Conservation (phyloP, 805 yeast genomes). For the Ogataea angusta region DNA sequence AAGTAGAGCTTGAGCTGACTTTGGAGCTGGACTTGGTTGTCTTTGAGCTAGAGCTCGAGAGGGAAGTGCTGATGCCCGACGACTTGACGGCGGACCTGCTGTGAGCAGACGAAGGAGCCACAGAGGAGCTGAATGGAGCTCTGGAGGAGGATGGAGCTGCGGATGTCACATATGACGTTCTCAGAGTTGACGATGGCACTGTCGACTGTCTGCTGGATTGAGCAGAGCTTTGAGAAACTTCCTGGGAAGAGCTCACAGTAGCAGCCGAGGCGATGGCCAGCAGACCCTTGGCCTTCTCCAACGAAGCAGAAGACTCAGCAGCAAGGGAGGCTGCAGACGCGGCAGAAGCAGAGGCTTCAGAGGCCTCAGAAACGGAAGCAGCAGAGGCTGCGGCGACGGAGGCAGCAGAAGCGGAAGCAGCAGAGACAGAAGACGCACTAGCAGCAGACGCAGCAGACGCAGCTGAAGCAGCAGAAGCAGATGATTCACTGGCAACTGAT, state of each 20-base stretch:
- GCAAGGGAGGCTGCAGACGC: constrained; percentile 22
- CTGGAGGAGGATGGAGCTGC: constrained; percentile 12
- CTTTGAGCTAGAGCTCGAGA: constrained; percentile 1
- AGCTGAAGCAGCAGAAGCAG: constrained; percentile 17
- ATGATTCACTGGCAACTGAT: constrained; percentile 16
- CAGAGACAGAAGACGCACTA: constrained; percentile 31
- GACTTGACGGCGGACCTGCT: constrained; percentile 9
- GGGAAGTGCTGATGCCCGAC: constrained; percentile 1
- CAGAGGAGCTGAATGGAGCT: constrained; percentile 1
- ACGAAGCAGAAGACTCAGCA: constrained; percentile 18
- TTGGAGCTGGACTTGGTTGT: constrained; percentile 1
- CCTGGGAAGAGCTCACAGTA: constrained; percentile 22
- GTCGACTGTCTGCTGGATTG: constrained; percentile 22
- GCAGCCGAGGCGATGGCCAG: constrained; percentile 25
- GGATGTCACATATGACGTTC: constrained; percentile 29
- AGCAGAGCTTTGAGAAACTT: constrained; percentile 24
- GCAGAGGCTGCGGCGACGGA: constrained; percentile 17
- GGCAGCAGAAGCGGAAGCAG: constrained; percentile 25
- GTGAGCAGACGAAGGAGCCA: constrained; percentile 3
- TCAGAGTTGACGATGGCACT: constrained; percentile 38
- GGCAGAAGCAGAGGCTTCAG: constrained; percentile 18
- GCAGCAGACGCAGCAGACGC: constrained; percentile 31
- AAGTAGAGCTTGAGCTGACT: constrained; percentile 8
- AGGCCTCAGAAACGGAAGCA: constrained; percentile 13
- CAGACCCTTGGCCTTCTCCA: constrained; percentile 15